Base-by-base conservation (phyloP, 1,284 basidiomycete genomes). In the Takashimella tepidaria region DNA sequence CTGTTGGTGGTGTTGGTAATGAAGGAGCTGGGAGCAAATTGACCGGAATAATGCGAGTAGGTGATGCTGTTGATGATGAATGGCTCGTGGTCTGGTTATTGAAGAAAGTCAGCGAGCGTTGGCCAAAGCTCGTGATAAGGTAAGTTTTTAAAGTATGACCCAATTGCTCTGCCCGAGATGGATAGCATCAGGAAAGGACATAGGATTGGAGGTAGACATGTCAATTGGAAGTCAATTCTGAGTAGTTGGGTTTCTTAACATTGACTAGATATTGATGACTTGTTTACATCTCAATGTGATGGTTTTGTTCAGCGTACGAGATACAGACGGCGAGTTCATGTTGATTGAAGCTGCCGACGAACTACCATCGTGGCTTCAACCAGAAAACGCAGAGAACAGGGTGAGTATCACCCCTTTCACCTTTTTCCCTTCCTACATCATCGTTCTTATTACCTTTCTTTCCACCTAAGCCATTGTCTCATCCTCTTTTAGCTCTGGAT, bases 291-390 rank as follows among this genome's bases (percentile, higher is more conserved):
- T n/a, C n/a, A n/a, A n/a, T n/a, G n/a, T n/a, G n/a, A n/a, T n/a
- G n/a, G n/a, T n/a, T n/a, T n/a, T n/a, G n/a, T n/a, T 20, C 50
- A 76, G 90, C 61, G 81, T 87, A 1, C 84, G 83, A 57, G 95
- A 98, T 75, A 86, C 88, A 3, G 95, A 99, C 72, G 96, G 96
- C 25, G 90, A 98, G 66, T 97, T 98, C 68, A 75, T 98, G 41
- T 81, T 98, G 56, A 98, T 98, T 59, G 95, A 99, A 76, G 95
- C 91, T 3, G 96, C 96, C 10, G 88, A 98, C 52, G 81, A 79
- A 47, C 78, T 99, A 10, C 93, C 95, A 3, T 77, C 81, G 1
- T 98, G 95, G 96, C 84, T 98, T 44, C 87, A 86, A 11, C 96
- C 95, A 1, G 82, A 85, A 44, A 92, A 93, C 70, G 86, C 91